Evolutionary conservation across 805 yeast species (phyloP), one percentile per base, ranked within the genome.

Genomic region (Isabelozyma heimii): DNA sequence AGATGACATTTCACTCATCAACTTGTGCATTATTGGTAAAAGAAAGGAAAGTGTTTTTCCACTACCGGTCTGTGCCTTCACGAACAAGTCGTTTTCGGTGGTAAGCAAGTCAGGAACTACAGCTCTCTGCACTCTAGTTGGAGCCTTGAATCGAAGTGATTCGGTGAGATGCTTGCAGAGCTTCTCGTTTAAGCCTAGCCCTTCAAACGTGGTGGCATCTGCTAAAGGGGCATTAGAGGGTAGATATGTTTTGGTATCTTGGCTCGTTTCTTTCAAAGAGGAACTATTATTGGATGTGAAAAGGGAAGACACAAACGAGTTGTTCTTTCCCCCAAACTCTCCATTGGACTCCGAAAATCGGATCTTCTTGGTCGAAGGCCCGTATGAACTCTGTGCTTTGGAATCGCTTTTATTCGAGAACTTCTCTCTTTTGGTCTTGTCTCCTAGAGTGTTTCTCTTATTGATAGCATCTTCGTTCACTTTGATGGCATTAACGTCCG

Each of bases 41-140:
- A 86, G 72, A 63, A 88, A 95, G 0, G 98, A 85, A 48, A 94
- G 69, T 0, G 99, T 94, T 67, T 94, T 94, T 67, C 99, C 99
- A 0, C 98, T 91, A 46, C 99, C 99, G 0, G 99, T 94, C 68
- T 95, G 97, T 0, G 99, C 97, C 62, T 91, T 95, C 43, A 94
- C 87, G 56, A 94, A 87, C 48, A 91, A 70, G 67, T 94, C 99
- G 30, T 73, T 67, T 27, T 61, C 50, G 15, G 59, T 51, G 13
- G 54, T 48, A 33, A 66, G 47, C 40, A 76, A 55, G 1, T 72
- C 62, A 16, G 98, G 97, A 8, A 91, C 73, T 0, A 87, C 94
- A 5, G 86, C 70, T 54, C 89, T 79, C 68, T 94, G 99, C 55
- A 94, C 89, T 56, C 82, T 83, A 0, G 99, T 95, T 1, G 99